Conservation (phyloP, 176 grass and related monocot genomes). For the Rhynchospora pubera region DNA sequence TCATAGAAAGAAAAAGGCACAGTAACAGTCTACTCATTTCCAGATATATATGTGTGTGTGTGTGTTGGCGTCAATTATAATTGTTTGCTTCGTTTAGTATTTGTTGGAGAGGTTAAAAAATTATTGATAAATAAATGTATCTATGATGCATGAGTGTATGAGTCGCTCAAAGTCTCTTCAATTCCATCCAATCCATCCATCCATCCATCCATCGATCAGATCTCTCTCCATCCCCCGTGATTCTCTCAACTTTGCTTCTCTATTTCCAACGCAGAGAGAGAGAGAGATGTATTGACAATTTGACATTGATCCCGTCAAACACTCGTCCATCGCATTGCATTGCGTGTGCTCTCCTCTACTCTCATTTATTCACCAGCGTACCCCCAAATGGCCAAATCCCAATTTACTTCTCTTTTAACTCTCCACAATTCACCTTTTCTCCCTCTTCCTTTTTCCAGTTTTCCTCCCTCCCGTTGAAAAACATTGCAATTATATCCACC, state of each 20-base stretch:
- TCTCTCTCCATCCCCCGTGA: not conserved
- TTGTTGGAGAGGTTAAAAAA: too few relatives aligned
- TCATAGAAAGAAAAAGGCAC: too few relatives aligned
- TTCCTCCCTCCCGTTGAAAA: not conserved
- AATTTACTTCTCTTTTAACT: too few relatives aligned
- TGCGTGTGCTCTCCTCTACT: conserved; percentile 9
- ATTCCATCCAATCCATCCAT: conserved; percentile 6
- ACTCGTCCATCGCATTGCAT: not conserved
- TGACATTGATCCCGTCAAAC: not conserved
- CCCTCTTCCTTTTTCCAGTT: not conserved
- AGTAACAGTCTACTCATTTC: too few relatives aligned
- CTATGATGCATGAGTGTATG: too few relatives aligned
- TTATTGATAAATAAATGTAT: too few relatives aligned
- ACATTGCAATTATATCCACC: not conserved
- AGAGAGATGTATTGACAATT: not conserved
- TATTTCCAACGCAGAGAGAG: not conserved
- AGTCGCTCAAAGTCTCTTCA: not conserved
- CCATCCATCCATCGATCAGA: not conserved
- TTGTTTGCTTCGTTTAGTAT: too few relatives aligned
- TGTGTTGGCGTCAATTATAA: too few relatives aligned
- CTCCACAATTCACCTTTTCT: not conserved
- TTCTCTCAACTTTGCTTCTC: not conserved
- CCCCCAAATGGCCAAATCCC: too few relatives aligned
- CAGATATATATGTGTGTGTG: too few relatives aligned
- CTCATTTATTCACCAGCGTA: not conserved